Percentiles rank a stretch among this genome's conserved stretches.
These are phyloP conservation scores for Ganoderma boninense DNA, from an alignment of 1,284 basidiomycete genomes.

Conservation along the genomic window DNA sequence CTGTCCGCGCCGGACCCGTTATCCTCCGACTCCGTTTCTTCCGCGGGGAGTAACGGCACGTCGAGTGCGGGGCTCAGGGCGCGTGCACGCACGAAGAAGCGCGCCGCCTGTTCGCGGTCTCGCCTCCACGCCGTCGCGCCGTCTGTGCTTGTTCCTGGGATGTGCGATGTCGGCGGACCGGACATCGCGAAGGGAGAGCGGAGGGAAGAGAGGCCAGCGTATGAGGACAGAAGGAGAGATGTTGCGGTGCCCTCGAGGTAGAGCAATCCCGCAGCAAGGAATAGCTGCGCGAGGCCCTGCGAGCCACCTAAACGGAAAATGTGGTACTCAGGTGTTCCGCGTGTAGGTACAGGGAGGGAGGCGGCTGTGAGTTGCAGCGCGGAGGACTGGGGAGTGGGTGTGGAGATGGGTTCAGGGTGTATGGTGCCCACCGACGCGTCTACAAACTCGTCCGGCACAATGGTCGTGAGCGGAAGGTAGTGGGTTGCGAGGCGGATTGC, in stretches of 20 bases:
- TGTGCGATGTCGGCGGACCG: conserved; percentile 22
- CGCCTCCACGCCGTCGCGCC: conserved; percentile 72
- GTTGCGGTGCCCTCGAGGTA: conserved; percentile 79
- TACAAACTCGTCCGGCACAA: conserved; percentile 29
- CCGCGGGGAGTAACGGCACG: conserved; percentile 67
- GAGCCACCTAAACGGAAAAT: conserved; percentile 69
- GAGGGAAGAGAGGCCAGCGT: conserved; percentile 77
- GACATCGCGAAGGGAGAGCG: conserved; percentile 59
- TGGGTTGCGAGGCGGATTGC: conserved; percentile 77
- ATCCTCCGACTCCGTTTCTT: conserved; percentile 59
- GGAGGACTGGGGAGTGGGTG: conserved; percentile 25
- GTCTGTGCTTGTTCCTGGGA: conserved; percentile 25
- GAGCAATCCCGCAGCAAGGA: conserved; percentile 77
- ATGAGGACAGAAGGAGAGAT: conserved; percentile 70
- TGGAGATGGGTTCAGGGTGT: conserved; percentile 22
- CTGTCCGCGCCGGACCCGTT: conserved; percentile 46
- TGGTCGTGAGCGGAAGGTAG: conserved; percentile 64
- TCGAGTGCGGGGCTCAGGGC: conserved; percentile 66
- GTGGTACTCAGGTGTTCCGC: conserved; percentile 67
- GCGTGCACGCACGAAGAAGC: conserved; percentile 75
- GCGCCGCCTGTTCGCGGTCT: conserved; percentile 71
- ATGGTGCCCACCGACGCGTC: conserved; percentile 19
- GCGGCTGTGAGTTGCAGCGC: conserved; percentile 21
- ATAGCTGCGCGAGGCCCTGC: conserved; percentile 71
- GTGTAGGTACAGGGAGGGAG: conserved; percentile 35